Percentiles rank a stretch among this genome's conserved stretches.
Conservation (phyloP, 2,329 filamentous ascomycete genomes). For the Rhynchosporium secalis region DNA sequence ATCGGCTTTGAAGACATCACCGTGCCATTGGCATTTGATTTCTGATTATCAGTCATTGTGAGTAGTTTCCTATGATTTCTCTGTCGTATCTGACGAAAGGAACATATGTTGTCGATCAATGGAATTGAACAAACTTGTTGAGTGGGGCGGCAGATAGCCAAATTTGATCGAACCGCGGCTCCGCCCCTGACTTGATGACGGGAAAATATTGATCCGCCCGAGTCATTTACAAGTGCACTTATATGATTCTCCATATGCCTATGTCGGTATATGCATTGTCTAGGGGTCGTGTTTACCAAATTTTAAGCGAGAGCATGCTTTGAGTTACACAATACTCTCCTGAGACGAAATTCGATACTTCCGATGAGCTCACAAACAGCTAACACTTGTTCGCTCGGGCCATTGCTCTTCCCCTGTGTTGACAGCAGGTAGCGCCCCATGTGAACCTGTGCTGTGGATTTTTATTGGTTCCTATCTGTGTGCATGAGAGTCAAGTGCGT, state of each 20-base stretch:
- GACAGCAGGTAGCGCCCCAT: too few relatives aligned
- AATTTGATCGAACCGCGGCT: neutral
- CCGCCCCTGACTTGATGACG: neutral
- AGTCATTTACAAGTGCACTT: neutral
- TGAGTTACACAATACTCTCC: too few relatives aligned
- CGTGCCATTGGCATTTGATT: conserved; percentile 9
- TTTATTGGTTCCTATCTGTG: too few relatives aligned
- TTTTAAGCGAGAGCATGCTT: too few relatives aligned
- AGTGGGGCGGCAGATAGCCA: neutral
- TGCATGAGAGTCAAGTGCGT: too few relatives aligned
- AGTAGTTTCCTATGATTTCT: neutral
- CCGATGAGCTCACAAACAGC: too few relatives aligned
- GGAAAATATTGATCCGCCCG: neutral
- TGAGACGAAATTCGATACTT: too few relatives aligned
- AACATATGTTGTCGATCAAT: neutral
- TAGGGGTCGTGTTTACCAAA: too few relatives aligned
- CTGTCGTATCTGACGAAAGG: neutral
- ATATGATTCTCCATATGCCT: neutral
- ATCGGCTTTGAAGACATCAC: conserved; percentile 15
- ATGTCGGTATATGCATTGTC: neutral
- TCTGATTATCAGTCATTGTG: neutral
- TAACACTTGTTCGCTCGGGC: too few relatives aligned
- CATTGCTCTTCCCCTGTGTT: too few relatives aligned
- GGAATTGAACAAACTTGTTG: neutral
- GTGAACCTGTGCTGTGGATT: too few relatives aligned